phyloP scores from a whole-genome alignment of 106 monocot genomes.

The Dioscorea dumetorum region DNA sequence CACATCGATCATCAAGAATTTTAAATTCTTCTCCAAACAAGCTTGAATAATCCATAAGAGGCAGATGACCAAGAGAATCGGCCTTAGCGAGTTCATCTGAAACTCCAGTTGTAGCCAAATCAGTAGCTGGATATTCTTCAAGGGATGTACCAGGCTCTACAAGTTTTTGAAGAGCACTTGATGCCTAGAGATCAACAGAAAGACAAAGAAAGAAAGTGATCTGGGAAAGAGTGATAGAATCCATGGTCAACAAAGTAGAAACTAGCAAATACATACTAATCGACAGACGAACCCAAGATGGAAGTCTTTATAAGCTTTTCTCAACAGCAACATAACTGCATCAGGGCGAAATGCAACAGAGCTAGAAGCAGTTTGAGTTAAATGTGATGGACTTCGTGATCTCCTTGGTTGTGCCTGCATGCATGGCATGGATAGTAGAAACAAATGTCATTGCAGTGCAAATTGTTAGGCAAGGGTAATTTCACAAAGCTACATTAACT shows the following conservation, averaged over 20 bases:
- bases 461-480: too few species aligned
- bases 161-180: slow-evolving; percentile 65
- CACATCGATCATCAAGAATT: slow-evolving; percentile 37
- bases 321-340: slow-evolving; percentile 56
- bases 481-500: too few species aligned
- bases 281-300: slow-evolving; percentile 74
- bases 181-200: slow-evolving; percentile 37
- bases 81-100: slow-evolving; percentile 34
- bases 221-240: background rate
- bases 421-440: background rate
- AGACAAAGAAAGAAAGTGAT: background rate
- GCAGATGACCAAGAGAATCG: slow-evolving; percentile 17
- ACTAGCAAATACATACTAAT: slow-evolving; percentile 41
- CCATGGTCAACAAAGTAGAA: background rate
- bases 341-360: slow-evolving; percentile 81
- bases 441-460: background rate
- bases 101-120: slow-evolving; percentile 10
- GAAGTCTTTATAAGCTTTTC: slow-evolving; percentile 71
- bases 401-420: slow-evolving; percentile 71
- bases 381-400: slow-evolving; percentile 53
- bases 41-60: slow-evolving; percentile 71
- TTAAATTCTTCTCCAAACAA: slow-evolving; percentile 86
- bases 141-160: slow-evolving; percentile 20
- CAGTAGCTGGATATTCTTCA: slow-evolving; percentile 20
- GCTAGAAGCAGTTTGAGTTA: slow-evolving; percentile 31